These are phyloP conservation scores for Pythium utonaiense DNA, from an alignment of 352 stramenopile species.

Conservation along the genomic window DNA sequence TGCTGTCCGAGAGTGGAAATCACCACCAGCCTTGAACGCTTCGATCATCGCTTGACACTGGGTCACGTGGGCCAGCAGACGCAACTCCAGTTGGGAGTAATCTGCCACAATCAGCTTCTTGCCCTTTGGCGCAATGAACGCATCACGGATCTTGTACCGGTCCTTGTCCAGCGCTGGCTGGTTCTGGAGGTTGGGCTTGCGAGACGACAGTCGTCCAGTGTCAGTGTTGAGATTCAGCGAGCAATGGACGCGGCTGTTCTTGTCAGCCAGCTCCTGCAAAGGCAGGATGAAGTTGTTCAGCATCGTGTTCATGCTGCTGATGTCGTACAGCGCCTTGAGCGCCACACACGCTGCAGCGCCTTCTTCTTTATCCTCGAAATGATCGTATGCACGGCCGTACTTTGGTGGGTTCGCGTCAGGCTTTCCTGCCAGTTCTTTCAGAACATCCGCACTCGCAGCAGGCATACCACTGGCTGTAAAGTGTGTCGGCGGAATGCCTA, in stretches of 20 bases:
- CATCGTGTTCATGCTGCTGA: conserved; percentile 99
- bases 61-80: conserved; percentile 97
- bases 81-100: conserved; percentile 99
- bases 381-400: conserved; percentile 88
- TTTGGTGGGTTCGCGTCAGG: conserved; percentile 72
- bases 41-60: conserved; percentile 98
- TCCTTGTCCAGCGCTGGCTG: conserved; percentile 90
- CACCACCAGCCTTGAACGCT: conserved; percentile 90
- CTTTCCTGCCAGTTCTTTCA: conserved; percentile 91
- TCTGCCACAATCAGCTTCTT: conserved; percentile 99
- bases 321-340: conserved; percentile 92
- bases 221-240: conserved; percentile 99
- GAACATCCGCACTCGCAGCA: conserved; percentile 92
- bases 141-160: conserved; percentile 87
- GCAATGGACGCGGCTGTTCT: conserved; percentile 95
- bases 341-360: conserved; percentile 94
- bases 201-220: conserved; percentile 95
- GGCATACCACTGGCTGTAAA: conserved; percentile 92
- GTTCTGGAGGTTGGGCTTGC: conserved; percentile 99
- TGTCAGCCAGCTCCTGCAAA: conserved; percentile 91
- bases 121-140: conserved; percentile 89
- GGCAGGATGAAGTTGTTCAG: conserved; percentile 96
- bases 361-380: conserved; percentile 91
- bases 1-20: conserved; percentile 95
- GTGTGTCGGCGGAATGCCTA: conserved; percentile 91